These are phyloP conservation scores for Ilyonectria robusta DNA, from an alignment of 2,329 filamentous ascomycete species.

Conservation along the genomic window DNA sequence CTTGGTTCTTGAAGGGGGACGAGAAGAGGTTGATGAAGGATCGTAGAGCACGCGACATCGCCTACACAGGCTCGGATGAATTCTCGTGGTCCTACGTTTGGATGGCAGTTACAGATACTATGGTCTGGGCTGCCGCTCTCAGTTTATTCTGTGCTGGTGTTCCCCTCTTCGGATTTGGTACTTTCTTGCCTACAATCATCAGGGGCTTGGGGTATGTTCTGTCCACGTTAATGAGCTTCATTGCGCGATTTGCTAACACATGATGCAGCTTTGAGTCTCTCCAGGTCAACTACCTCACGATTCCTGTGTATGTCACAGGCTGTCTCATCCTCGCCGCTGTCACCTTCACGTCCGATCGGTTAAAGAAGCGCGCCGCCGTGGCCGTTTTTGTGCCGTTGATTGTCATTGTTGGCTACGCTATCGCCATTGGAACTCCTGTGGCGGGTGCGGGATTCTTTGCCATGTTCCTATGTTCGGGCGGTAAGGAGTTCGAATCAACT, in stretches of 20 bases:
- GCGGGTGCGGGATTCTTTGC: conserved; percentile 50
- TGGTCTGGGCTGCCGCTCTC: conserved; percentile 14
- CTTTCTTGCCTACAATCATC: conserved; percentile 33
- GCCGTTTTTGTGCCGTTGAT: conserved; percentile 47
- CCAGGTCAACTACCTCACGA: conserved; percentile 52
- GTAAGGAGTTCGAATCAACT: not conserved
- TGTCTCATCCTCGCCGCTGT: conserved; percentile 44
- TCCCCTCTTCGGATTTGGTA: conserved; percentile 25
- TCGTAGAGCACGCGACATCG: not conserved
- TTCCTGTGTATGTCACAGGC: conserved; percentile 52
- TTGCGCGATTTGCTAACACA: not conserved
- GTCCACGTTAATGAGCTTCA: not conserved
- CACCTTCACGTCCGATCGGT: conserved; percentile 50
- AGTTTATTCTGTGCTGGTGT: conserved; percentile 22
- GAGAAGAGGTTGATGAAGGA: conserved; percentile 43
- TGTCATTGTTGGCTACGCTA: conserved; percentile 52
- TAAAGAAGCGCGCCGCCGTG: conserved; percentile 49
- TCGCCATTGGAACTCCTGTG: conserved; percentile 49
- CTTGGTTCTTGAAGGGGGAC: conserved; percentile 56
- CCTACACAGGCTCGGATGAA: conserved; percentile 11
- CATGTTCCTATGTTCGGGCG: conserved; percentile 47
- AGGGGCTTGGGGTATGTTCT: conserved; percentile 13
- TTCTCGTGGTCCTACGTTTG: conserved; percentile 20
- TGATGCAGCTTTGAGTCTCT: conserved; percentile 28
- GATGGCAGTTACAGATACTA: conserved; percentile 16